Conservation (phyloP, 1,284 basidiomycete species). For the Vanrija sp. region DNA sequence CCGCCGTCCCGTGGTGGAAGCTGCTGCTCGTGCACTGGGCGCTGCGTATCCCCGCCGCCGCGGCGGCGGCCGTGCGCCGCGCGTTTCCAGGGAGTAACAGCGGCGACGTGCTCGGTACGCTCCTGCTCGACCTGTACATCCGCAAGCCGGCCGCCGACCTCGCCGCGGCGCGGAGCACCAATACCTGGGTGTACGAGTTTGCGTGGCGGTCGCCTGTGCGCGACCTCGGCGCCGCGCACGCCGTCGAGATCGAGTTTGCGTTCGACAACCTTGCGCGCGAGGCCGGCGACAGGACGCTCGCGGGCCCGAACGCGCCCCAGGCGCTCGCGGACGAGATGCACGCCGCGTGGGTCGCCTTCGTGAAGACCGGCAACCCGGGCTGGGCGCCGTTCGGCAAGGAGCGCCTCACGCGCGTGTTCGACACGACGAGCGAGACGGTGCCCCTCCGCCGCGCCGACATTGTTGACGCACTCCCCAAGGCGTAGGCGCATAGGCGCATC, state of each 20-base stretch:
- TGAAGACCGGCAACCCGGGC: not conserved
- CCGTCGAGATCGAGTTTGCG: not conserved
- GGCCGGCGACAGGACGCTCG: not conserved
- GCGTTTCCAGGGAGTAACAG: not conserved
- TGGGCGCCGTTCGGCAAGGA: not conserved
- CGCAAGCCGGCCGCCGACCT: not conserved
- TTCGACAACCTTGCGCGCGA: not conserved
- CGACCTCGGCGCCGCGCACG: conserved; percentile 1
- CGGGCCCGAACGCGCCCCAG: not conserved
- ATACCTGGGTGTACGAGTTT: conserved; percentile 5
- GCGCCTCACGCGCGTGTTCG: too few species aligned
- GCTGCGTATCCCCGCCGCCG: not conserved
- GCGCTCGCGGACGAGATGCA: not conserved
- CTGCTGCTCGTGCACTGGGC: not conserved
- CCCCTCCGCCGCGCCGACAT: too few species aligned
- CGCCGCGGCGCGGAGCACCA: not conserved
- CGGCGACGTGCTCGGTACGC: not conserved
- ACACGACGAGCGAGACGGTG: too few species aligned
- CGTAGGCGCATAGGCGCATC: too few species aligned
- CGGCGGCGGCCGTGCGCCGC: not conserved
- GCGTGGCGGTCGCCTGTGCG: not conserved
- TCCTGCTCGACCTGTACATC: not conserved
- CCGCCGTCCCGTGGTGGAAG: not conserved
- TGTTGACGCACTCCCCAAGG: too few species aligned
- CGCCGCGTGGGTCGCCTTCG: conserved; percentile 1